These are phyloP conservation scores for Calonectria pseudoturangicola DNA, from an alignment of 2,329 filamentous ascomycete genomes.

Conservation along the genomic window DNA sequence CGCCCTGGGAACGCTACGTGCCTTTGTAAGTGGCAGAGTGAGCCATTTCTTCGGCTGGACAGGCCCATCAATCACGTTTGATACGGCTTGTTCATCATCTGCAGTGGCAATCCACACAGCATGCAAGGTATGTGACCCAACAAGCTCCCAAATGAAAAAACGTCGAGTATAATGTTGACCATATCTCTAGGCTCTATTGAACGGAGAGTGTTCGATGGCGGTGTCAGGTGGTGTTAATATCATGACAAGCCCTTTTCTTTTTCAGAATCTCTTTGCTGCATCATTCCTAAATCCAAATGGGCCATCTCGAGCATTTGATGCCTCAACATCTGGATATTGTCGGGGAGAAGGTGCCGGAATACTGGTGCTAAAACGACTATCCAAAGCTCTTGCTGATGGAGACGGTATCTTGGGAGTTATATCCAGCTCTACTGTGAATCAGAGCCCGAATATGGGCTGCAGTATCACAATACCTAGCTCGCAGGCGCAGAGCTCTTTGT, in stretches of 20 bases:
- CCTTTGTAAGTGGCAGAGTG: not conserved
- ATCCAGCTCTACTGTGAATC: not conserved
- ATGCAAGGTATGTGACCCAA: not conserved
- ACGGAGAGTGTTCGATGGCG: not conserved
- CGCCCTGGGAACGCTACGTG: not conserved
- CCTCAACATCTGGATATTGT: not conserved
- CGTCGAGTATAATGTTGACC: not conserved
- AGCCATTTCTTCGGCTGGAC: constrained; percentile 8
- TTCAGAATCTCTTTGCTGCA: not conserved
- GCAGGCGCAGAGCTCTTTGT: not conserved
- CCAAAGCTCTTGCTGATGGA: not conserved
- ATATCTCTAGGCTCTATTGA: not conserved
- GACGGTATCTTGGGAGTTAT: not conserved
- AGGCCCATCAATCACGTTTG: constrained; percentile 2
- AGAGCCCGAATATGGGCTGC: not conserved
- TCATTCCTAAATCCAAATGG: constrained; percentile 2
- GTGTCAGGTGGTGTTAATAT: not conserved
- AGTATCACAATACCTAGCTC: constrained; percentile 1
- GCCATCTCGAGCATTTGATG: not conserved
- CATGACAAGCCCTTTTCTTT: constrained; percentile 2
- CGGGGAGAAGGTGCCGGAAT: constrained; percentile 3
- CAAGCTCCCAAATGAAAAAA: not conserved
- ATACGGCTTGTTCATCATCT: constrained; percentile 8
- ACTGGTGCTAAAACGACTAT: not conserved
- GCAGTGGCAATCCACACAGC: constrained; percentile 1